Conservation (phyloP, 257 asterid genomes). For the Penstemon newberryi region DNA sequence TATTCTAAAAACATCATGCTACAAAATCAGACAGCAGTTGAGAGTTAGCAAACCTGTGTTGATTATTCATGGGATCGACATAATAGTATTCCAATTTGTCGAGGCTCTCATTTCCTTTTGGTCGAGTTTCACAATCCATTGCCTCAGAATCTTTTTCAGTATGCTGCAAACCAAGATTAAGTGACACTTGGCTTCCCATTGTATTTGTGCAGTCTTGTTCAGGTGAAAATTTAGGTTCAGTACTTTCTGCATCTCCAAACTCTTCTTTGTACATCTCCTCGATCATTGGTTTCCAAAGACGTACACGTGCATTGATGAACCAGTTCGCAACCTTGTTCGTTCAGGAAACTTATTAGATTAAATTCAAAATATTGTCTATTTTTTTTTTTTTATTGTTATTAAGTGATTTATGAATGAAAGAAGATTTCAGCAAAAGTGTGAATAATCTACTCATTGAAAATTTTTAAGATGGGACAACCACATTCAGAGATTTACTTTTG, state of each 20-base stretch:
- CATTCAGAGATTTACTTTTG: too few relatives aligned
- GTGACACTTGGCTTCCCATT: constrained; percentile 46
- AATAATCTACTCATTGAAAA: too few relatives aligned
- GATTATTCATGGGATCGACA: constrained; percentile 52
- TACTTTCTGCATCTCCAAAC: constrained; percentile 50
- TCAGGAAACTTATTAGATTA: constrained; percentile 10
- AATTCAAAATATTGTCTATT: too few relatives aligned
- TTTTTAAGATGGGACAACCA: too few relatives aligned
- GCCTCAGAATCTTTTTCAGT: constrained; percentile 31
- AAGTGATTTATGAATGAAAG: too few relatives aligned
- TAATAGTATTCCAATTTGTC: constrained; percentile 49
- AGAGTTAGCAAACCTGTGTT: constrained; percentile 49
- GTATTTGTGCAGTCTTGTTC: constrained; percentile 29
- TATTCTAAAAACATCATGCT: constrained; percentile 32
- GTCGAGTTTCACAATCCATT: neutral
- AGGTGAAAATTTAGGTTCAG: constrained; percentile 47
- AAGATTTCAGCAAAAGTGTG: too few relatives aligned
- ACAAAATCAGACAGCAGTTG: constrained; percentile 64
- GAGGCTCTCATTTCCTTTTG: constrained; percentile 34
- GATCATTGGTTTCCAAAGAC: constrained; percentile 90
- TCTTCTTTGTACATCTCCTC: constrained; percentile 89
- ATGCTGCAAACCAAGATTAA: constrained; percentile 53
- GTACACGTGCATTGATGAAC: constrained; percentile 84
- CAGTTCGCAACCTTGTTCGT: constrained; percentile 72
- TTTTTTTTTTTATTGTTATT: too few relatives aligned